phyloP scores from a whole-genome alignment of 306 rosid species.

The Pterocarpus santalinus region DNA sequence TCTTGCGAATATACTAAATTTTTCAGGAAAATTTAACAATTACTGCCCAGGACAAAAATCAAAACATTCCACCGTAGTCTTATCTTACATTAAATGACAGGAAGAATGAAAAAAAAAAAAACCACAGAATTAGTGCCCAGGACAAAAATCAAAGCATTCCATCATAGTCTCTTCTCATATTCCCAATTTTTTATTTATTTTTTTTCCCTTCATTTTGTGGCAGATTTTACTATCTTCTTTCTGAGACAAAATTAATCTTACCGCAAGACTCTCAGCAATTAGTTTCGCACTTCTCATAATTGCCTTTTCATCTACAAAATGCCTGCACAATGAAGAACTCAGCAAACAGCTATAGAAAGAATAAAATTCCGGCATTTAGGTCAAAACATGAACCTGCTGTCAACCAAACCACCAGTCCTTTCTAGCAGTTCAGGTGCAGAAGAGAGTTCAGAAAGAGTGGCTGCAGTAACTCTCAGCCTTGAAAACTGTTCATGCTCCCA shows the following conservation, averaged over 20 bases:
- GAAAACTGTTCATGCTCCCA: conserved; percentile 99
- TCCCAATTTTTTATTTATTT: background rate
- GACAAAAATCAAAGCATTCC: conserved; percentile 19
- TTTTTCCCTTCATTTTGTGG: background rate
- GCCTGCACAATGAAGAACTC: conserved; percentile 69
- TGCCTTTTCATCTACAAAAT: conserved; percentile 70
- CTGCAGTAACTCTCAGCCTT: conserved; percentile 96
- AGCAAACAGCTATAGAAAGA: conserved; percentile 46
- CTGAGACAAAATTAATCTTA: conserved; percentile 52
- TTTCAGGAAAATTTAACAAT: background rate
- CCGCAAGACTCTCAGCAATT: conserved; percentile 97
- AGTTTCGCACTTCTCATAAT: conserved; percentile 84
- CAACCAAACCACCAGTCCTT: conserved; percentile 86
- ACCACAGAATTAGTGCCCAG: conserved; percentile 3
- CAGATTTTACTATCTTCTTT: conserved; percentile 13
- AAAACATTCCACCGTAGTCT: background rate
- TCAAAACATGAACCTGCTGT: conserved; percentile 71
- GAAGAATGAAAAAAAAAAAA: too few relatives aligned
- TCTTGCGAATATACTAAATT: background rate
- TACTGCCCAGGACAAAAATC: conserved; percentile 10
- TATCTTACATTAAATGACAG: conserved; percentile 5
- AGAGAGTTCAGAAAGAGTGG: conserved; percentile 86
- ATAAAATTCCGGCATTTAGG: conserved; percentile 40
- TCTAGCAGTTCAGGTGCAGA: conserved; percentile 87
- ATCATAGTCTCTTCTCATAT: conserved; percentile 13